Base-by-base conservation (phyloP, 805 yeast genomes). In the Phaffomyces antillensis region DNA sequence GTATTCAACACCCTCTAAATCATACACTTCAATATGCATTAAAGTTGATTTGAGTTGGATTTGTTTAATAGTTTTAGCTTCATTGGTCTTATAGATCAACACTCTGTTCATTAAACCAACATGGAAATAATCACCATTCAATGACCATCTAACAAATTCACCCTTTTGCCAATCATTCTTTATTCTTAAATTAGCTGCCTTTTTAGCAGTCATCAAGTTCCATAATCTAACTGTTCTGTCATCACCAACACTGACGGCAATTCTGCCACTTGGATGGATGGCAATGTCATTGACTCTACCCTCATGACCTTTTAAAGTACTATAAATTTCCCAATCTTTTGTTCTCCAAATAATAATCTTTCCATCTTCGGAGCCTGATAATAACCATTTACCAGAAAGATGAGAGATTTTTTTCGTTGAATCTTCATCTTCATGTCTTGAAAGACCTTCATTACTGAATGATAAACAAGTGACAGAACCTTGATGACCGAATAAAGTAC, bases 121-220 rank as follows among this genome's bases (percentile, higher is more conserved):
- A 25, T 81, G 72, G 56, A 88, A 90, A 53, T 73, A 71, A 37
- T 76, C 75, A n/a, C 96, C 96, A 36, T 66, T 67, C 2, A 67
- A 53, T 12, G 81, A 65, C 93, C 95, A 88, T 54, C 77, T 71
- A 10, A 82, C 85, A 57, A 68, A 70, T 49, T 79, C 81, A 38
- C 82, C 84, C 45, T 71, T 66, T 63, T 83, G 86, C 52, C 83
- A 80, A 58, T 82, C 86, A 48, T 72, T 77, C 59, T 75, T 82
- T 48, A 86, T 66, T 58, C 85, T 89, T 64, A 90, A 68, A 11
- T 77, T 72, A 2, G 96, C 90, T 17, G 98, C 98, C 64, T 89
- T 90, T 61, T 86, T 86, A 13, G 88, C 93, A 1, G 97, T 91
- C 98, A 93, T 91, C 52, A 93, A 70, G 61, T 93, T 93, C 99